Conservation (phyloP, 257 asterid genomes). For the Euphrasia confusa region DNA sequence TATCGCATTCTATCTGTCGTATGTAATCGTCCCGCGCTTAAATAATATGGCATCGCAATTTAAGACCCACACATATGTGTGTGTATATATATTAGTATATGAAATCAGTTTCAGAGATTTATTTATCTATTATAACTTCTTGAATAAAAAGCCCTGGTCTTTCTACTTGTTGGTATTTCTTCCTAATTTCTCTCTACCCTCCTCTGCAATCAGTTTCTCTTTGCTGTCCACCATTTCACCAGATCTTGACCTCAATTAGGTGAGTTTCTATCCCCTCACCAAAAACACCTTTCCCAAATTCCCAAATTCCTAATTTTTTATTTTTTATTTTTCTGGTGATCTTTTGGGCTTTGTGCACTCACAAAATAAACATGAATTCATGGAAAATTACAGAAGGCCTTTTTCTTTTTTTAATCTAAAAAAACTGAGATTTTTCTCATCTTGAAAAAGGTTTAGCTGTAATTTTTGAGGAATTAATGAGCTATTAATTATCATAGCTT, state of each 20-base stretch:
- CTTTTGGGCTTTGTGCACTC: not conserved
- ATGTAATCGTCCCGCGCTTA: not conserved
- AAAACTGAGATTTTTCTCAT: not conserved
- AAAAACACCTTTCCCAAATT: too few relatives aligned
- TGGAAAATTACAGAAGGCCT: slow-evolving; percentile 6
- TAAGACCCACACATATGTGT: not conserved
- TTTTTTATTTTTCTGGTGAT: not conserved
- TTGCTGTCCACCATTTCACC: slow-evolving; percentile 36
- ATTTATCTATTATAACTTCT: slow-evolving; percentile 11
- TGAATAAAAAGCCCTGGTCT: slow-evolving; percentile 29
- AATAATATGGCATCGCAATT: not conserved
- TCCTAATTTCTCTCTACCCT: slow-evolving; percentile 28
- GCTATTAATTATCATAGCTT: not conserved
- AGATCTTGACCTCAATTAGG: slow-evolving; percentile 36
- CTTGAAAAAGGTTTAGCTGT: slow-evolving; percentile 5
- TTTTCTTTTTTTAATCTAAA: not conserved
- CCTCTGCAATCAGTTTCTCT: slow-evolving; percentile 23
- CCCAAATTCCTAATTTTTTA: too few relatives aligned
- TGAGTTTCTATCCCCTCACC: slow-evolving; percentile 21
- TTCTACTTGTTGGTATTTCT: slow-evolving; percentile 12
- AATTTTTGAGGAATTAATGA: not conserved
- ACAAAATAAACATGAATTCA: not conserved
- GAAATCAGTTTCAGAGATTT: slow-evolving; percentile 12
- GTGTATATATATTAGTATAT: too few relatives aligned
- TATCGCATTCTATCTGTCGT: not conserved